Evolutionary conservation across 1,284 basidiomycete genomes (phyloP).

Genomic region (Boletellus deceptivus): DNA sequence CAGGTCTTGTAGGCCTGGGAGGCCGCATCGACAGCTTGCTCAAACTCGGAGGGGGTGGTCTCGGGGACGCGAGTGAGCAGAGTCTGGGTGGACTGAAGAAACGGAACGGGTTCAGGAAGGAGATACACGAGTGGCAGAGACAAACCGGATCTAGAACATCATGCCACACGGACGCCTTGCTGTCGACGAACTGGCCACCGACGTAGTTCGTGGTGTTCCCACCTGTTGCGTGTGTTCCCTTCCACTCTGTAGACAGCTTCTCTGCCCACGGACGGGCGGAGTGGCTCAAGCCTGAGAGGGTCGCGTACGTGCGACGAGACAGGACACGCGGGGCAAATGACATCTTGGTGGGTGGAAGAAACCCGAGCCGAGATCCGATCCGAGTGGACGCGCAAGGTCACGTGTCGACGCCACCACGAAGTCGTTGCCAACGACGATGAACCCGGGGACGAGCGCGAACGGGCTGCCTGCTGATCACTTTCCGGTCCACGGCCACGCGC

Average conservation of each 20-base stretch:
- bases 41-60: conserved; percentile 81
- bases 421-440: conserved; percentile 16
- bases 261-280: conserved; percentile 60
- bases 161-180: conserved; percentile 74
- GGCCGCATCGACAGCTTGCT: conserved; percentile 82
- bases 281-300: conserved; percentile 51
- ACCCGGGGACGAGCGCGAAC: conserved; percentile 11
- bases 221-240: conserved; percentile 81
- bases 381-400: not conserved
- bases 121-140: conserved; percentile 1
- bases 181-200: conserved; percentile 84
- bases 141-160: conserved; percentile 86
- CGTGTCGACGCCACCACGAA: not conserved
- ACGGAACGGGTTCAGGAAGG: not conserved
- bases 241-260: conserved; percentile 72
- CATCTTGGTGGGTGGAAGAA: conserved; percentile 30
- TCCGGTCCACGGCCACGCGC: conserved; percentile 4
- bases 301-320: conserved; percentile 41
- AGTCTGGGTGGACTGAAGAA: conserved; percentile 78
- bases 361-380: conserved; percentile 1
- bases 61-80: conserved; percentile 88
- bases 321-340: conserved; percentile 26
- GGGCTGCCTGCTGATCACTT: conserved; percentile 17
- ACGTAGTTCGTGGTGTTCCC: conserved; percentile 89
- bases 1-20: conserved; percentile 89